Conservation (phyloP, 1,284 basidiomycete species). For the Austroboletus novae-zelandiae region DNA sequence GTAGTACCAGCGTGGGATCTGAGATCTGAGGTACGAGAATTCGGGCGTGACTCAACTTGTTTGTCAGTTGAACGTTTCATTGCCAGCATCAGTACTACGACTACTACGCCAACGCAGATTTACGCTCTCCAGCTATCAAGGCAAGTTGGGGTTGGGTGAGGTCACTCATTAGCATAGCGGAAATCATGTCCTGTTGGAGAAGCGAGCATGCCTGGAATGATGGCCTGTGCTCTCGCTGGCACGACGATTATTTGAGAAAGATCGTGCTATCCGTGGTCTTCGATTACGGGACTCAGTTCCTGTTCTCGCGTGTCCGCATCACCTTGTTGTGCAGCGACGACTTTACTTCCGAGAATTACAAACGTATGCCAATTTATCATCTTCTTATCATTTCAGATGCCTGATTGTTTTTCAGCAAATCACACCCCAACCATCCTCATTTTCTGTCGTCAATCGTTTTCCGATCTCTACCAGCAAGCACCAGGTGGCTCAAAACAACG, state of each 20-base stretch:
- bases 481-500: background rate
- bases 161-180: too few relatives aligned
- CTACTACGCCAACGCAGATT: too few relatives aligned
- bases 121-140: too few relatives aligned
- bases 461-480: background rate
- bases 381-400: background rate
- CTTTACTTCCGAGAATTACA: background rate
- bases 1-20: too few relatives aligned
- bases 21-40: too few relatives aligned
- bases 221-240: background rate
- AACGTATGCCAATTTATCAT: background rate
- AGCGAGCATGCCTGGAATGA: slow-evolving; percentile 11
- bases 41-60: too few relatives aligned
- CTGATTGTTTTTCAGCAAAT: slow-evolving; percentile 1
- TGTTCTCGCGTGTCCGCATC: too few relatives aligned
- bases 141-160: too few relatives aligned
- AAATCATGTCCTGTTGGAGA: slow-evolving; percentile 2
- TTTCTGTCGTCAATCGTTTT: background rate
- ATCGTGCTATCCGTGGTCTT: slow-evolving; percentile 7
- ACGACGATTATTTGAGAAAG: background rate
- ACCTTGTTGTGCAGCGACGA: background rate
- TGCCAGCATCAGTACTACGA: too few relatives aligned
- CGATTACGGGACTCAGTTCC: background rate
- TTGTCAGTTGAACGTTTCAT: too few relatives aligned
- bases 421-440: background rate